These are phyloP conservation scores for Scalesia atractyloides DNA, from an alignment of 129 eudicot species.

Conservation along the genomic window DNA sequence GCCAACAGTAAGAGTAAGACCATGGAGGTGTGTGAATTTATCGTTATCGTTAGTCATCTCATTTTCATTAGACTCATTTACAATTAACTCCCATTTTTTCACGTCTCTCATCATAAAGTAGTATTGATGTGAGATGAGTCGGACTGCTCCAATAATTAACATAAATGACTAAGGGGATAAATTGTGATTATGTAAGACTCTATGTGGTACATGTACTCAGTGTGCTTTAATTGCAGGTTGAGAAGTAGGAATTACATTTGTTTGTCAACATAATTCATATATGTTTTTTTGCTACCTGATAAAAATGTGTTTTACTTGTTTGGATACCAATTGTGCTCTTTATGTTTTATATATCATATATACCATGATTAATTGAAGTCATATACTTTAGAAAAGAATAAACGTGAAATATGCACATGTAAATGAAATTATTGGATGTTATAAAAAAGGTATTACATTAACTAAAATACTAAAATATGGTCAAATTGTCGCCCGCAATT, in stretches of 20 bases:
- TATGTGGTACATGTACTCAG: background rate
- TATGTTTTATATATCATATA: background rate
- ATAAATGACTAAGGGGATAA: background rate
- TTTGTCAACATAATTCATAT: background rate
- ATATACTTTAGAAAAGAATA: background rate
- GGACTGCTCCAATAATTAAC: background rate
- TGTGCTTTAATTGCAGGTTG: background rate
- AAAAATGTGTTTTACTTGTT: background rate
- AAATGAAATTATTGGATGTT: background rate
- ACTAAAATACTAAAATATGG: background rate
- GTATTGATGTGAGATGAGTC: background rate
- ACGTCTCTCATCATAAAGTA: background rate
- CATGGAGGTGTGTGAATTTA: background rate
- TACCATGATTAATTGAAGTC: background rate
- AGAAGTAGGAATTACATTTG: background rate
- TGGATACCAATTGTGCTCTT: background rate
- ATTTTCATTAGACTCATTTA: background rate
- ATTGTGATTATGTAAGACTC: background rate
- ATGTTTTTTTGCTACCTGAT: background rate
- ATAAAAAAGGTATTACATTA: background rate
- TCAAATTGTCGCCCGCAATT: background rate
- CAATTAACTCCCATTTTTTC: background rate
- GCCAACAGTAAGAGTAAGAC: background rate
- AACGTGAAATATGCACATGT: background rate
- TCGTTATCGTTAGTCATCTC: background rate